Evolutionary conservation across 2,329 filamentous ascomycete genomes (phyloP), one percentile per base, ranked within the genome.

Genomic region (Colletotrichum noveboracense): DNA sequence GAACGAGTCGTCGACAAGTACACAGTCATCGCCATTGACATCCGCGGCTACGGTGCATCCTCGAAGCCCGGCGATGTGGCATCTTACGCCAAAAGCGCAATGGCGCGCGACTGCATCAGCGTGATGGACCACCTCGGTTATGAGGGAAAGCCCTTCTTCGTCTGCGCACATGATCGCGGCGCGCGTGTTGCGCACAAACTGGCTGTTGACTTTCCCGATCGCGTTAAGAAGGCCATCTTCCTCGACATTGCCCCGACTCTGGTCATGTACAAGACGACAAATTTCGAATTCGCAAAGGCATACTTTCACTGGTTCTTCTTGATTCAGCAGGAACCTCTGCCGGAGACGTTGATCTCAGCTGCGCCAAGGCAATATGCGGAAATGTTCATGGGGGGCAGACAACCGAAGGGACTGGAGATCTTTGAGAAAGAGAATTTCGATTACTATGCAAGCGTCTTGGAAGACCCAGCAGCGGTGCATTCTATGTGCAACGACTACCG

Each of bases 291-390:
- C 74, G 87, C 89, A 1, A 84, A 83, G 32, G 84, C 85, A 1
- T 91, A 91, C 80, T 91, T 88, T 78, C 90, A 92, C 81, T 92
- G 90, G 90, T 91, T 90, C 68, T 88, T 92, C 77, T 84, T 92
- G 24, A 89, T 91, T 10, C 90, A 92, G 79, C 80, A 83, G 1
- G 82, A 82, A 7, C 88, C 90, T 0, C 84, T 91, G 7, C 90
- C 88, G 0, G 89, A 91, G 78, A 86, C 84, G 55, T 81, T 90
- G 62, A 87, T 88, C 76, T 81, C 81, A 0, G 81, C 79, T 0
- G 79, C 83, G 28, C 85, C 87, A 5, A 79, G 83, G 8, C 81
- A 83, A 38, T 85, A 89, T n/a, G 82, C 85, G 0, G 82, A 85
- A 21, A 79, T 84, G 52, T 89, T 86, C 77, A 81, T 87, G 85